Conservation (phyloP, 495 filamentous ascomycete genomes). For the Penicillium bialowiezense region DNA sequence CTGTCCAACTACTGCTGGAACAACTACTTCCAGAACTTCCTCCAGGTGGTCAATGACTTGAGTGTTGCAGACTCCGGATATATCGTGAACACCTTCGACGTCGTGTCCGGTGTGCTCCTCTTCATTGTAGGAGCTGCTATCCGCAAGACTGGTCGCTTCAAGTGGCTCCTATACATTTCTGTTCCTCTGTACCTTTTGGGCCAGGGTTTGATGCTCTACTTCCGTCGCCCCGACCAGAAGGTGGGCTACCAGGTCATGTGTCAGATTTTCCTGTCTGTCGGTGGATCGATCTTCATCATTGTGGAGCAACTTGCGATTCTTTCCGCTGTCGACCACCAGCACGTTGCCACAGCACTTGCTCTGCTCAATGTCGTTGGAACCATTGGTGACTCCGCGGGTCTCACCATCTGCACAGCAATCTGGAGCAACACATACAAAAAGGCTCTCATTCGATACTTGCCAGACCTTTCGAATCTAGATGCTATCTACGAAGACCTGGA, state of each 20-base stretch:
- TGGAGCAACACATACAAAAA: constrained; percentile 58
- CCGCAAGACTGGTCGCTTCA: constrained; percentile 51
- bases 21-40: constrained; percentile 57
- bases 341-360: constrained; percentile 62
- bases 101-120: constrained; percentile 40
- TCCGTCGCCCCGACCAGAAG: constrained; percentile 52
- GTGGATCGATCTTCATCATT: constrained; percentile 57
- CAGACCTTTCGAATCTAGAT: constrained; percentile 37
- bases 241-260: constrained; percentile 69
- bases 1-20: constrained; percentile 45
- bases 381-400: constrained; percentile 63
- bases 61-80: constrained; percentile 50
- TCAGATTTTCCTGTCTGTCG: constrained; percentile 69
- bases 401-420: constrained; percentile 56
- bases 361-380: constrained; percentile 56
- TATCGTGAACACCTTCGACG: constrained; percentile 45
- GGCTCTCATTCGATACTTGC: constrained; percentile 53
- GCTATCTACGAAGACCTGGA: constrained; percentile 49
- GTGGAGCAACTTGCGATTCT: constrained; percentile 62
- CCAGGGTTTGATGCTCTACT: constrained; percentile 57
- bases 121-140: constrained; percentile 49
- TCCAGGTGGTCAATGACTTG: constrained; percentile 63
- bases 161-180: constrained; percentile 50
- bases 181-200: constrained; percentile 55
- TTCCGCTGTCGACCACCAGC: constrained; percentile 58